phyloP scores from a whole-genome alignment of 345 rosid genomes.

The Populus deltoides region DNA sequence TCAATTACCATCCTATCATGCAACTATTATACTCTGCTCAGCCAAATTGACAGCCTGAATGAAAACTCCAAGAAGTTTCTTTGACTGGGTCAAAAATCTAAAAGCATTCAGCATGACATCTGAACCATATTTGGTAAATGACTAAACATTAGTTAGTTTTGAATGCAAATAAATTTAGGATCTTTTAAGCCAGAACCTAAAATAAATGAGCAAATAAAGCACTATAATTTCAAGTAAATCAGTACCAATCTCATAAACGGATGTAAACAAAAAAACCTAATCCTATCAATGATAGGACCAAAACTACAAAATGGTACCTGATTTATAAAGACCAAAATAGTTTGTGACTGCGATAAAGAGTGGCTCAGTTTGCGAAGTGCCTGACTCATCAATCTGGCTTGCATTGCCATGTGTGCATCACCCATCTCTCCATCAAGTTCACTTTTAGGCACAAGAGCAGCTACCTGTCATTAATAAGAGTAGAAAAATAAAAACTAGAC shows the following conservation, averaged over 20 bases:
- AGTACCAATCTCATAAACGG: not conserved
- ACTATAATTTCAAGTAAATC: not conserved
- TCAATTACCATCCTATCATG: not conserved
- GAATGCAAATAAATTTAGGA: not conserved
- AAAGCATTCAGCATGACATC: not conserved
- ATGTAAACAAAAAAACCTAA: not conserved
- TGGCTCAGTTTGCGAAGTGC: conserved; percentile 96
- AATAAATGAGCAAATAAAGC: not conserved
- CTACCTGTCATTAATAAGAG: conserved; percentile 53
- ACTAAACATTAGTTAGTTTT: not conserved
- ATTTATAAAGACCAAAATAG: conserved; percentile 73
- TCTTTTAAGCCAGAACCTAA: not conserved
- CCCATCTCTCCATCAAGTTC: conserved; percentile 99
- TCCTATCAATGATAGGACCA: not conserved
- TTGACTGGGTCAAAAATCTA: not conserved
- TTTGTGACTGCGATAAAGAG: conserved; percentile 79
- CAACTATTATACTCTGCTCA: not conserved
- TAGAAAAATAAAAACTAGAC: conserved; percentile 2
- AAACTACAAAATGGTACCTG: conserved; percentile 43
- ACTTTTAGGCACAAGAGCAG: conserved; percentile 97
- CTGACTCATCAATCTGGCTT: conserved; percentile 99
- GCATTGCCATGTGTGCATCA: conserved; percentile 99
- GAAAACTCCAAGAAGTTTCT: not conserved
- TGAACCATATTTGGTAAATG: not conserved
- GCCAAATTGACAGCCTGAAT: not conserved